Percentiles rank a stretch among this genome's conserved stretches.
Conservation (phyloP, 768 basidiomycete genomes). For the Trametes coccinea region DNA sequence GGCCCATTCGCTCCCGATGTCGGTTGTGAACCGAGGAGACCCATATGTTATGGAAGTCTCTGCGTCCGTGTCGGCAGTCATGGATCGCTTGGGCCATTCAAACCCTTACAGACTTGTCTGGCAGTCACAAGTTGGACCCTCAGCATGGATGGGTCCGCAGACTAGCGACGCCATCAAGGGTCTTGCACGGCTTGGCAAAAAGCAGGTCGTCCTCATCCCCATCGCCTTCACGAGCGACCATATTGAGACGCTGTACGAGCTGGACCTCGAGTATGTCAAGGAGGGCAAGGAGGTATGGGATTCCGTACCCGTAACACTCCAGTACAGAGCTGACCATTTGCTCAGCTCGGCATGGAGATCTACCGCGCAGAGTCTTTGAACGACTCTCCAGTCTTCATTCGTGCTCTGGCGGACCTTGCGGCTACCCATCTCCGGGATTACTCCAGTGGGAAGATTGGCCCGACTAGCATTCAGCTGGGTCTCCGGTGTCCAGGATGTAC, state of each 20-base stretch:
- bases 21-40: slow-evolving; percentile 97
- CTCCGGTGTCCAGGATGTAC: slow-evolving; percentile 94
- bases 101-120: slow-evolving; percentile 94
- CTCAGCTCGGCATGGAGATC: slow-evolving; percentile 87
- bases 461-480: slow-evolving; percentile 75
- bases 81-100: slow-evolving; percentile 76
- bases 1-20: slow-evolving; percentile 97
- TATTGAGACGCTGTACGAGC: slow-evolving; percentile 96
- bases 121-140: slow-evolving; percentile 98
- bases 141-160: slow-evolving; percentile 98
- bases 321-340: slow-evolving; percentile 8
- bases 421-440: slow-evolving; percentile 74
- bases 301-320: neutral
- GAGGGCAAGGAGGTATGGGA: slow-evolving; percentile 83
- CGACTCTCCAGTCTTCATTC: slow-evolving; percentile 93
- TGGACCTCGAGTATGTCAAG: slow-evolving; percentile 90
- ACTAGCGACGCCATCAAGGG: slow-evolving; percentile 91
- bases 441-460: slow-evolving; percentile 52
- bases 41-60: slow-evolving; percentile 96
- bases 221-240: slow-evolving; percentile 99
- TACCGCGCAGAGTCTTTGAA: slow-evolving; percentile 90
- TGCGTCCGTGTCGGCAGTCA: slow-evolving; percentile 90
- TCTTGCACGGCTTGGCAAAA: slow-evolving; percentile 71
- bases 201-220: slow-evolving; percentile 81
- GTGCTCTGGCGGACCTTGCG: slow-evolving; percentile 91